Evolutionary conservation across 2,329 filamentous ascomycete species (phyloP).

Genomic region (Fusarium sp.): DNA sequence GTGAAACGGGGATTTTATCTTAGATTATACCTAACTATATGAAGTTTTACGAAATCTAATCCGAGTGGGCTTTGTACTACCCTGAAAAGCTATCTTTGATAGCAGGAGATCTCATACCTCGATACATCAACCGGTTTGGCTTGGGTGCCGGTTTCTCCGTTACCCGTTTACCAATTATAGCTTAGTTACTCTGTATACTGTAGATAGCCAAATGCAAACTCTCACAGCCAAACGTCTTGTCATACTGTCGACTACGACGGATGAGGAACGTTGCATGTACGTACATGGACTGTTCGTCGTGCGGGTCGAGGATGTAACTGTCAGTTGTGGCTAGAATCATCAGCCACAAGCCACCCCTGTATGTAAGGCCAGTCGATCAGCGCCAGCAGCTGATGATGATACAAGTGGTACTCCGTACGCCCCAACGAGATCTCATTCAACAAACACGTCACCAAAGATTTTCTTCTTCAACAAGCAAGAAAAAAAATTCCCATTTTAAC

Average conservation of each 20-base stretch:
- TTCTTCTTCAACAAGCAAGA: not conserved
- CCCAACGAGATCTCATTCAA: slow-evolving; percentile 37
- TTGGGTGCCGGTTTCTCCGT: not conserved
- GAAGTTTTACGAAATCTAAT: not conserved
- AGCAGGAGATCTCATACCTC: not conserved
- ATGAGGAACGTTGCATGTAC: not conserved
- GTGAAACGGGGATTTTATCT: not conserved
- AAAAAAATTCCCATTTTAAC: not conserved
- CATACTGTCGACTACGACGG: not conserved
- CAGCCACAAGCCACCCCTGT: slow-evolving; percentile 36
- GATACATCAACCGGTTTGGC: not conserved
- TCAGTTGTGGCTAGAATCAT: not conserved
- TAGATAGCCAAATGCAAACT: not conserved
- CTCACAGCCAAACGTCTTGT: not conserved
- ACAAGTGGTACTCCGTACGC: slow-evolving; percentile 6
- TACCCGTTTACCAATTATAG: not conserved
- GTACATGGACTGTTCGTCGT: not conserved
- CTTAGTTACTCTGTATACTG: not conserved
- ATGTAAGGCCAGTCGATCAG: slow-evolving; percentile 4
- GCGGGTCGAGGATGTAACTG: not conserved
- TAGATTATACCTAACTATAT: too few relatives aligned
- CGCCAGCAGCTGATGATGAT: slow-evolving; percentile 1
- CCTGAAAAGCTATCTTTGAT: not conserved
- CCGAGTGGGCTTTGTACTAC: not conserved
- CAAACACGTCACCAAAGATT: slow-evolving; percentile 30